phyloP scores from a whole-genome alignment of 2,329 filamentous ascomycete genomes.

The Calonectria pauciramosa region DNA sequence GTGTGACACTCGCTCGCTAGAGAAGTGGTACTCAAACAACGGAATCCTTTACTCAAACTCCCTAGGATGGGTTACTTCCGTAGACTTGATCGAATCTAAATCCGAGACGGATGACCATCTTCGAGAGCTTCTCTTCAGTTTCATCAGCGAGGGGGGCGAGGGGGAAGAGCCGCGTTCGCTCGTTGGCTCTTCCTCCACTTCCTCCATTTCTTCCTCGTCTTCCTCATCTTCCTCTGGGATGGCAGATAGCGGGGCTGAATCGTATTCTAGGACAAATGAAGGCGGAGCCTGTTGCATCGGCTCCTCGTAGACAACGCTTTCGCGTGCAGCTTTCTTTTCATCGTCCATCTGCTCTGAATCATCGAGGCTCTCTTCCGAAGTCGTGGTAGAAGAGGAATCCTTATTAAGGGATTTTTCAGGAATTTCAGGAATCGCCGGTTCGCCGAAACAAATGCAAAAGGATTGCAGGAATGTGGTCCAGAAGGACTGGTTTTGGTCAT shows the following conservation, averaged over 20 bases:
- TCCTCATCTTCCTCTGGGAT: not conserved
- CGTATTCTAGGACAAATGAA: not conserved
- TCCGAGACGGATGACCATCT: not conserved
- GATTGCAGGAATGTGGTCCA: not conserved
- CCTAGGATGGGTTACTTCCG: not conserved
- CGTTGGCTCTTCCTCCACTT: not conserved
- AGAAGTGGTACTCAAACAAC: not conserved
- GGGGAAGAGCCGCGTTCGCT: not conserved
- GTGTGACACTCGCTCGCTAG: not conserved
- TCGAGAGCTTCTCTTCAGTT: not conserved
- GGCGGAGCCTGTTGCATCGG: not conserved
- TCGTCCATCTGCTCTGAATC: not conserved
- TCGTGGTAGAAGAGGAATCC: not conserved
- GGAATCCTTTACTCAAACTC: not conserved
- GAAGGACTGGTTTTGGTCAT: not conserved
- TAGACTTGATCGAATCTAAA: not conserved
- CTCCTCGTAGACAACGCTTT: not conserved
- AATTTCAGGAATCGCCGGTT: not conserved
- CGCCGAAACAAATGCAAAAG: not conserved
- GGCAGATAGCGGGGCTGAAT: not conserved
- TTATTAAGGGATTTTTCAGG: not conserved
- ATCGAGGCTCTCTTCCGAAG: not conserved
- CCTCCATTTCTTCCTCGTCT: not conserved
- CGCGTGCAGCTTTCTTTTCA: not conserved
- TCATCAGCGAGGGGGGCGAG: not conserved